phyloP scores from a whole-genome alignment of 768 basidiomycete species.

The Hericium alpestre region DNA sequence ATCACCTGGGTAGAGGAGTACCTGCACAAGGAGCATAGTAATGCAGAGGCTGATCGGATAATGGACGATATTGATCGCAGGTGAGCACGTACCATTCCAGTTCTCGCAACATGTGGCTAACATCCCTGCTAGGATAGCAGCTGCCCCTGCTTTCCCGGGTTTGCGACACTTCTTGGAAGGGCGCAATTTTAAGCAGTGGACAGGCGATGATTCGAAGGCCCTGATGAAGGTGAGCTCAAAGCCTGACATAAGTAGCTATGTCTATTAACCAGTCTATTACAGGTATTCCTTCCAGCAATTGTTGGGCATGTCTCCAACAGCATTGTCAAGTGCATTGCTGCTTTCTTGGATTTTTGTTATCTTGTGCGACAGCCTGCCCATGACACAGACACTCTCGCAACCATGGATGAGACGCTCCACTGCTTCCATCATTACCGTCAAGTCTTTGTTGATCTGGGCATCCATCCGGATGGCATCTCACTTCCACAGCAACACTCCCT shows the following conservation, averaged over 20 bases:
- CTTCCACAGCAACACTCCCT: slow-evolving; percentile 21
- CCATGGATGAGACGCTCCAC: slow-evolving; percentile 9
- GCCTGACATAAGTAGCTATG: background rate
- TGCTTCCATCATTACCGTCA: slow-evolving; percentile 7
- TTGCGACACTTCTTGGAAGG: slow-evolving; percentile 11
- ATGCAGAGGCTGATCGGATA: slow-evolving; percentile 11
- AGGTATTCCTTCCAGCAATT: slow-evolving; percentile 16
- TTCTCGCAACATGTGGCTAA: background rate
- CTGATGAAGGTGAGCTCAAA: slow-evolving; percentile 13
- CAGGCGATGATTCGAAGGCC: slow-evolving; percentile 16
- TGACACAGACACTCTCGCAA: background rate
- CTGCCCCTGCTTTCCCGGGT: slow-evolving; percentile 10
- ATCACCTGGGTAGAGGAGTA: slow-evolving; percentile 23
- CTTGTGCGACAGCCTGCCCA: slow-evolving; percentile 6
- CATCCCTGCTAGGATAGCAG: slow-evolving; percentile 13
- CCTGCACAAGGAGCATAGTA: slow-evolving; percentile 8
- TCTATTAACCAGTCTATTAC: no score
- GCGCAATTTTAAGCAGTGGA: slow-evolving; percentile 15
- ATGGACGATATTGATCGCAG: slow-evolving; percentile 22
- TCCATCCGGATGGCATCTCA: slow-evolving; percentile 11
- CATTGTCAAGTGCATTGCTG: slow-evolving; percentile 6
- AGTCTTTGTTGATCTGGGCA: slow-evolving; percentile 10
- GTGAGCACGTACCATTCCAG: slow-evolving; percentile 6
- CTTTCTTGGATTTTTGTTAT: slow-evolving; percentile 19
- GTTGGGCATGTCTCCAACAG: slow-evolving; percentile 1